Evolutionary conservation across 2,329 filamentous ascomycete genomes (phyloP).

Genomic region (Fusarium denticulatum): DNA sequence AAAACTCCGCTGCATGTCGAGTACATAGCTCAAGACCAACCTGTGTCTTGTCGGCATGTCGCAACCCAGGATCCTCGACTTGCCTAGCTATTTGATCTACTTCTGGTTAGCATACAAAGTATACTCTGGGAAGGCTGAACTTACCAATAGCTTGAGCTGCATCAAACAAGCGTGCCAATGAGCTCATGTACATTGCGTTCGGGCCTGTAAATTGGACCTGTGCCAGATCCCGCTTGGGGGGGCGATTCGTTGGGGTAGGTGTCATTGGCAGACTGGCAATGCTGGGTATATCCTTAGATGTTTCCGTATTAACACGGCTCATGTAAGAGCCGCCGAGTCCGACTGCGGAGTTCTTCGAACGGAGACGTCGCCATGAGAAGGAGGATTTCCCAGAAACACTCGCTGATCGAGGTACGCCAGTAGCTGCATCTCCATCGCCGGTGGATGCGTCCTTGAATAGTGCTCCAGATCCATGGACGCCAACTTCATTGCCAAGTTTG

Average conservation of each 20-base stretch:
- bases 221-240: conserved; percentile 75
- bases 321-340: conserved; percentile 63
- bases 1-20: conserved; percentile 95
- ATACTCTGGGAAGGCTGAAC: conserved; percentile 40
- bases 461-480: conserved; percentile 76
- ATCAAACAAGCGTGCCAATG: conserved; percentile 90
- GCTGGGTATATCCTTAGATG: conserved; percentile 54
- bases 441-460: conserved; percentile 77
- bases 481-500: conserved; percentile 93
- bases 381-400: conserved; percentile 77
- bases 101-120: conserved; percentile 37
- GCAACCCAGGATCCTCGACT: conserved; percentile 92
- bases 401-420: conserved; percentile 61
- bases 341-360: conserved; percentile 85
- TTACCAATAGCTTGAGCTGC: conserved; percentile 91
- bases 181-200: conserved; percentile 89
- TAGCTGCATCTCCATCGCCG: conserved; percentile 56
- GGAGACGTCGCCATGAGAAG: conserved; percentile 88
- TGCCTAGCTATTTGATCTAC: conserved; percentile 94
- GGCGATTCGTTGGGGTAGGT: conserved; percentile 68
- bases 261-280: conserved; percentile 84
- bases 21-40: conserved; percentile 94
- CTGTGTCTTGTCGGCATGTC: conserved; percentile 91
- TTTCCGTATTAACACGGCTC: conserved; percentile 40
- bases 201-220: conserved; percentile 81